phyloP scores from a whole-genome alignment of 805 yeast species.

The Tetrapisispora namnaoensis region DNA sequence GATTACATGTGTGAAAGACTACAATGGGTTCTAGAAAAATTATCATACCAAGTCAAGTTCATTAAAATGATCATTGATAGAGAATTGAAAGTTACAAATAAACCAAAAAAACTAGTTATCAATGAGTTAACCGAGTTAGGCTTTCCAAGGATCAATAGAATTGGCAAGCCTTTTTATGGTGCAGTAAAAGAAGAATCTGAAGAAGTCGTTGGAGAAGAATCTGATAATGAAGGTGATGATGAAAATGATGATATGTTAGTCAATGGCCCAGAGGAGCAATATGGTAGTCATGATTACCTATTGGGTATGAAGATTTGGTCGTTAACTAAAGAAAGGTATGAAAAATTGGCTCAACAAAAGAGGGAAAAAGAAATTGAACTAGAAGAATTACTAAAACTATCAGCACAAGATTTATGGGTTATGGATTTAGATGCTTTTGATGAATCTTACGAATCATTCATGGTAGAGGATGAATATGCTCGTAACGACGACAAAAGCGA shows the following conservation, averaged over 20 bases:
- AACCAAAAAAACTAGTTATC: slow-evolving; percentile 55
- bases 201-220: slow-evolving; percentile 32
- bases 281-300: slow-evolving; percentile 72
- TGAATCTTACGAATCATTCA: slow-evolving; percentile 54
- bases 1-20: slow-evolving; percentile 62
- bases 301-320: slow-evolving; percentile 93
- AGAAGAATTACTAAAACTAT: slow-evolving; percentile 48
- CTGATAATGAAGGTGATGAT: slow-evolving; percentile 34
- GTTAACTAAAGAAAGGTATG: slow-evolving; percentile 81
- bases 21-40: slow-evolving; percentile 63
- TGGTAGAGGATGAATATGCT: slow-evolving; percentile 52
- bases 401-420: slow-evolving; percentile 85
- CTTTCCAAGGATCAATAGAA: slow-evolving; percentile 69
- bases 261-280: slow-evolving; percentile 40
- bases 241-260: slow-evolving; percentile 29
- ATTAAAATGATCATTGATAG: slow-evolving; percentile 81
- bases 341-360: slow-evolving; percentile 61
- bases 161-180: slow-evolving; percentile 52
- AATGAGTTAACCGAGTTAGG: slow-evolving; percentile 50
- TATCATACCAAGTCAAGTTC: slow-evolving; percentile 80
- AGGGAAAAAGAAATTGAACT: slow-evolving; percentile 66
- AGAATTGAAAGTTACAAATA: slow-evolving; percentile 61
- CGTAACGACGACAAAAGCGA: slow-evolving; percentile 42
- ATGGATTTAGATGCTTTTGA: slow-evolving; percentile 70
- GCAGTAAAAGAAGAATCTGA: slow-evolving; percentile 17